phyloP scores from a whole-genome alignment of 495 filamentous ascomycete genomes.

The Penicillium bovifimosum region DNA sequence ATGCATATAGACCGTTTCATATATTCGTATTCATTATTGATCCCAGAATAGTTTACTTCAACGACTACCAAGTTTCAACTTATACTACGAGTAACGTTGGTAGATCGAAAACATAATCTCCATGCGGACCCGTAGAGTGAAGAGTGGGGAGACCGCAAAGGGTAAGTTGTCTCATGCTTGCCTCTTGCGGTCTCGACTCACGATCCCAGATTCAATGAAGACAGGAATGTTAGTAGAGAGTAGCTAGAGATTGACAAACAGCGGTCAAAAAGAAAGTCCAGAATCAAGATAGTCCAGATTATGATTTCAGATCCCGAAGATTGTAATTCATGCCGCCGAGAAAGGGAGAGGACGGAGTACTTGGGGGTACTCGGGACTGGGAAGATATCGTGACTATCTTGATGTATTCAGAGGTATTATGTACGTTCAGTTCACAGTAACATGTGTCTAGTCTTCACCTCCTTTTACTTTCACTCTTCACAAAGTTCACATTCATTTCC shows the following conservation, averaged over 20 bases:
- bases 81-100: not conserved
- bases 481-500: too few relatives aligned
- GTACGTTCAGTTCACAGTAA: not conserved
- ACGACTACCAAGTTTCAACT: too few relatives aligned
- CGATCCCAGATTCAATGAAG: too few relatives aligned
- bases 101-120: not conserved
- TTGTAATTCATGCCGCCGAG: not conserved
- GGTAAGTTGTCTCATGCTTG: conserved; percentile 2
- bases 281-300: not conserved
- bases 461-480: not conserved
- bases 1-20: too few relatives aligned
- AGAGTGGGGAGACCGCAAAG: not conserved
- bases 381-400: not conserved
- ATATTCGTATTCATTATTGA: too few relatives aligned
- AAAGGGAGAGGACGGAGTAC: not conserved
- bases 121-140: not conserved
- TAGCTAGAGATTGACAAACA: not conserved
- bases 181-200: too few relatives aligned
- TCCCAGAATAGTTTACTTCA: too few relatives aligned
- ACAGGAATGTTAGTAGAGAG: too few relatives aligned
- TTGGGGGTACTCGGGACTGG: not conserved
- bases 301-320: not conserved
- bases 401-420: not conserved
- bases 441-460: not conserved
- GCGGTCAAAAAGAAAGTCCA: conserved; percentile 5